Percentiles rank a stretch among this genome's conserved stretches.
Conservation (phyloP, 2,329 filamentous ascomycete genomes). For the Aspergillus clavatus region DNA sequence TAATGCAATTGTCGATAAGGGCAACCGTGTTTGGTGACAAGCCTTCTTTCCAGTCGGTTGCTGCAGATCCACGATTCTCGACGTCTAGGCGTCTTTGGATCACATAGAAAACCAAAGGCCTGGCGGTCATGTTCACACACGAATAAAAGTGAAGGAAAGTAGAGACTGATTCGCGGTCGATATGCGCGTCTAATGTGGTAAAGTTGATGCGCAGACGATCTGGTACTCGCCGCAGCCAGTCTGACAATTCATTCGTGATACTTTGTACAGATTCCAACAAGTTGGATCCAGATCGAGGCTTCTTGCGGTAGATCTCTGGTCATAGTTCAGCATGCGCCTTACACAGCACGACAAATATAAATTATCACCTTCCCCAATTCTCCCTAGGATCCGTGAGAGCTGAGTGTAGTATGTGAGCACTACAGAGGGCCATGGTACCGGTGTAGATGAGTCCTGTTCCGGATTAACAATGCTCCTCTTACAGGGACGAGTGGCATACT, state of each 20-base stretch:
- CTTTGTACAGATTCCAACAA: conserved; percentile 49
- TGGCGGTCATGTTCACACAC: conserved; percentile 54
- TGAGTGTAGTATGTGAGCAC: conserved; percentile 51
- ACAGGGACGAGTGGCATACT: conserved; percentile 14
- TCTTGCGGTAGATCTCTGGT: conserved; percentile 47
- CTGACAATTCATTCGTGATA: conserved; percentile 48
- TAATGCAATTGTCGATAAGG: conserved; percentile 51
- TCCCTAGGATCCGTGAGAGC: conserved; percentile 50
- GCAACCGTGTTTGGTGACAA: conserved; percentile 46
- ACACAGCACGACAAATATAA: neutral
- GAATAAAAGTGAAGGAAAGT: conserved; percentile 54
- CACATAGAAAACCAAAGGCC: conserved; percentile 52
- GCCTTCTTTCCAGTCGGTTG: conserved; percentile 45
- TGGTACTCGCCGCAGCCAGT: conserved; percentile 49
- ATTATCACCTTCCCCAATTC: conserved; percentile 39
- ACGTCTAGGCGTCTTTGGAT: conserved; percentile 46
- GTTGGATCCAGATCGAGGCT: conserved; percentile 44
- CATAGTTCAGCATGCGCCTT: conserved; percentile 7
- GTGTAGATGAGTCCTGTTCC: conserved; percentile 13
- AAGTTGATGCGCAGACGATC: conserved; percentile 48
- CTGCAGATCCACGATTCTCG: conserved; percentile 28
- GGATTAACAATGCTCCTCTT: neutral
- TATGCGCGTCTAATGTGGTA: conserved; percentile 36
- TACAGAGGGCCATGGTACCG: conserved; percentile 41
- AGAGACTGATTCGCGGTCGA: conserved; percentile 49